Conservation (phyloP, 2,329 filamentous ascomycete genomes). For the Talaromyces albobiverticillius region DNA sequence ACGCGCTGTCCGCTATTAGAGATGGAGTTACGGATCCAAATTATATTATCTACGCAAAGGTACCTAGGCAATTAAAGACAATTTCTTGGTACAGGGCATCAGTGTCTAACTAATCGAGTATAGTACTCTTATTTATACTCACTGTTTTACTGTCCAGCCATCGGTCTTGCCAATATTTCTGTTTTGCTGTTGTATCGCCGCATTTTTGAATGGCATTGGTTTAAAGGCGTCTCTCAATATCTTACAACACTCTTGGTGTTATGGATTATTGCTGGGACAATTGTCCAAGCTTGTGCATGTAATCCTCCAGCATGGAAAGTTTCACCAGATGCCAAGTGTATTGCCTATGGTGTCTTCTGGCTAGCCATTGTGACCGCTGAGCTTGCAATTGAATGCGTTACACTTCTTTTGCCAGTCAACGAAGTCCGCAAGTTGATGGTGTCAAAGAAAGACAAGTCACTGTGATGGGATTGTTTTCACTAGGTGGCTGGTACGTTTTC, state of each 20-base stretch:
- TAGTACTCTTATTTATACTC: not conserved
- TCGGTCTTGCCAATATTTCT: not conserved
- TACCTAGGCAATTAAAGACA: not conserved
- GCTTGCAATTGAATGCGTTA: not conserved
- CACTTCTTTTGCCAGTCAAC: not conserved
- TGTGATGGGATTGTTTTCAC: not conserved
- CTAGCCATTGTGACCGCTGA: not conserved
- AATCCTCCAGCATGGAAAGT: not conserved
- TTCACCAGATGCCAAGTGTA: not conserved
- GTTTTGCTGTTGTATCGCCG: not conserved
- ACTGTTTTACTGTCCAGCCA: not conserved
- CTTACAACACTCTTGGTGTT: not conserved
- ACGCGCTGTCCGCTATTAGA: not conserved
- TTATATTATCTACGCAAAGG: not conserved
- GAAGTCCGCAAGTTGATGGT: not conserved
- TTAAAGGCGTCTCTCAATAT: not conserved
- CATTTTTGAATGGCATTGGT: not conserved
- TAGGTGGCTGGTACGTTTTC: not conserved
- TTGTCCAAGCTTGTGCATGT: not conserved
- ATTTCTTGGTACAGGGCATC: too few species aligned
- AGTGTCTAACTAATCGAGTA: not conserved
- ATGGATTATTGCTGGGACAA: not conserved
- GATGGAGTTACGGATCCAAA: not conserved
- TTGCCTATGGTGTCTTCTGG: not conserved
- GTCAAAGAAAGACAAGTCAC: not conserved